phyloP scores from a whole-genome alignment of 495 filamentous ascomycete genomes.

The Aspergillus affinis region DNA sequence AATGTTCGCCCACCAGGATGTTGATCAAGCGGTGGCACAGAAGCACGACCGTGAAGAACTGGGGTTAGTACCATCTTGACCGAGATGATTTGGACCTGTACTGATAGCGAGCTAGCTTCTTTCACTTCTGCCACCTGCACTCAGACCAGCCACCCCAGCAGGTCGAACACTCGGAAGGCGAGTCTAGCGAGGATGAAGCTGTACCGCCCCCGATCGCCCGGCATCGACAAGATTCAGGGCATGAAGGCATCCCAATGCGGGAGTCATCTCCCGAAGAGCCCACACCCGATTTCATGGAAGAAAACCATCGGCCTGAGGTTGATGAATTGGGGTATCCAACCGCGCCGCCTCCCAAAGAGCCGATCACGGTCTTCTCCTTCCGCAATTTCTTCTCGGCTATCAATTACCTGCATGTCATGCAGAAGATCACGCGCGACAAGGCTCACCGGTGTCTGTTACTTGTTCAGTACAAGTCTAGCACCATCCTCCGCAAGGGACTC shows the following conservation, averaged over 20 bases:
- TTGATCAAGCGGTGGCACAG: slow-evolving; percentile 83
- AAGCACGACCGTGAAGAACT: slow-evolving; percentile 80
- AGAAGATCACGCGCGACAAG: slow-evolving; percentile 94
- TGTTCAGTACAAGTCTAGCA: slow-evolving; percentile 89
- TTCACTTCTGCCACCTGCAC: slow-evolving; percentile 74
- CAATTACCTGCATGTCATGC: slow-evolving; percentile 91
- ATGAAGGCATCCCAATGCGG: slow-evolving; percentile 26
- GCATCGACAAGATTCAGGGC: slow-evolving; percentile 40
- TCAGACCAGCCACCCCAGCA: slow-evolving; percentile 42
- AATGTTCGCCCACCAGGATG: slow-evolving; percentile 87
- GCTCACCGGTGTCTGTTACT: slow-evolving; percentile 90
- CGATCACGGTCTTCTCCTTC: slow-evolving; percentile 87
- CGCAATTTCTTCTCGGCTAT: slow-evolving; percentile 92
- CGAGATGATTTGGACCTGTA: slow-evolving; percentile 1
- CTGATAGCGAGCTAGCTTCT: slow-evolving; percentile 65
- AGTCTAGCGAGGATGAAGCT: slow-evolving; percentile 66
- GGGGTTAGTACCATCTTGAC: slow-evolving; percentile 54
- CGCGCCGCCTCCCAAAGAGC: slow-evolving; percentile 62
- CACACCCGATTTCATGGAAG: slow-evolving; percentile 34
- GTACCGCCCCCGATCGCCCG: slow-evolving; percentile 77
- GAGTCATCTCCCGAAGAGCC: slow-evolving; percentile 35
- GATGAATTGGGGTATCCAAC: slow-evolving; percentile 84
- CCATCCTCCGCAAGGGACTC: slow-evolving; percentile 82
- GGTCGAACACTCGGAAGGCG: slow-evolving; percentile 26
- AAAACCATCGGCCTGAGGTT: slow-evolving; percentile 66